Evolutionary conservation across 192 early-diverging fungal species (phyloP), one percentile per base, ranked within the genome.

Genomic region (Umbelopsis sp.): DNA sequence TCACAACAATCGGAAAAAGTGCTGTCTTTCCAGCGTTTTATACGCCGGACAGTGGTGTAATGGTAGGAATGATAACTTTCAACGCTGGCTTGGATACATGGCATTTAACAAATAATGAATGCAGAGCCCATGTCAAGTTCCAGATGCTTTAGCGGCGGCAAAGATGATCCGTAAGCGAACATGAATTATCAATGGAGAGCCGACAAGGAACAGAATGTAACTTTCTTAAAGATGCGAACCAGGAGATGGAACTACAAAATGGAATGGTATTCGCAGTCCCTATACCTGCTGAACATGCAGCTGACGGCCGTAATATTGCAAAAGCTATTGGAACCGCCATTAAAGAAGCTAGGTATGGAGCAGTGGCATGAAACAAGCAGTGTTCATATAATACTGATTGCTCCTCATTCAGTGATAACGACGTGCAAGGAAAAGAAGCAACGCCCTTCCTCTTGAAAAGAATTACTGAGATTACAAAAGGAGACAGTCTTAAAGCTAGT

Each of bases 391-490:
- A n/a, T 65, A 43, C 45, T 49, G 4, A 49, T 12, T n/a, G 14
- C 16, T 21, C 6, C 16, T 1, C 5, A n/a, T 6, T 49, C 72
- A 89, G 89, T 25, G 75, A 74, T 1, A 77, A 74, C 9, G 87
- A 91, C 0, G 81, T 99, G 53, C 53, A 29, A 32, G 97, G 97
- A 65, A 97, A 97, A 76, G 93, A 96, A 44, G 85, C 89, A 51
- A 99, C 97, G 4, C 97, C 97, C 4, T 99, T 94, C 77, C 76
- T 99, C 73, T 86, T 99, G n/a, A 88, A 90, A 65, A 87, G 91
- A 36, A 89, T 99, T 0, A 85, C 85, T 26, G 89, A 94, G 69
- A 56, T 95, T n/a, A 99, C 96, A 14, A 77, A 81, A 17, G 97
- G 96, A 34, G 82, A 86, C 32, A 96, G 95, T 24, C 81, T 95